A percentile compares a stretch with the other conserved stretches of the same genome.
phyloP scores from a whole-genome alignment of 129 eudicot species.

The Lactuca saligna region DNA sequence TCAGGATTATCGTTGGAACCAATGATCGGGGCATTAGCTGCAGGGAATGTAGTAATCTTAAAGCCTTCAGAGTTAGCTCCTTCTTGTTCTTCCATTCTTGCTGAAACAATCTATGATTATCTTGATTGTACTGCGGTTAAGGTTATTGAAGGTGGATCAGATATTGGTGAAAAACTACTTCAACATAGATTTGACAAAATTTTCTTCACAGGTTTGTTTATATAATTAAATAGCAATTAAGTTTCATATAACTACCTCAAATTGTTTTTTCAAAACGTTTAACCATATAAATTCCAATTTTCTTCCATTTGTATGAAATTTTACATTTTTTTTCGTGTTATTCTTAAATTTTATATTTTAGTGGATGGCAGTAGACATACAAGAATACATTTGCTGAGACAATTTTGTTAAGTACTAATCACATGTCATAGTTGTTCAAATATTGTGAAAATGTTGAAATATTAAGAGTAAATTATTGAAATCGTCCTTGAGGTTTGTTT shows the following conservation, averaged over 20 bases:
- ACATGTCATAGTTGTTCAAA: not conserved
- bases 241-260: not conserved
- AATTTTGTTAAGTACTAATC: too few relatives aligned
- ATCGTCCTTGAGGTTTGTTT: too few relatives aligned
- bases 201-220: slow-evolving; percentile 70
- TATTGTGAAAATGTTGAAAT: too few relatives aligned
- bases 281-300: not conserved
- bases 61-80: slow-evolving; percentile 96
- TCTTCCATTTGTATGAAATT: too few relatives aligned
- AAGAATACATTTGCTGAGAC: not conserved
- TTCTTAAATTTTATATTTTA: too few relatives aligned
- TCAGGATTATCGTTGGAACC: slow-evolving; percentile 76
- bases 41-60: slow-evolving; percentile 67
- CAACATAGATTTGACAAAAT: slow-evolving; percentile 86
- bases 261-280: not conserved
- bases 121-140: slow-evolving; percentile 67
- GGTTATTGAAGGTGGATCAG: slow-evolving; percentile 66
- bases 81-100: slow-evolving; percentile 52
- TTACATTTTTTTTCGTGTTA: too few relatives aligned
- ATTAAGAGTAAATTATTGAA: too few relatives aligned
- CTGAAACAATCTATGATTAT: slow-evolving; percentile 45
- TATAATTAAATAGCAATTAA: too few relatives aligned
- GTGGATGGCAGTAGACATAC: too few relatives aligned
- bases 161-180: slow-evolving; percentile 49
- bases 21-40: slow-evolving; percentile 81